A percentile compares a stretch with the other conserved stretches of the same genome.
phyloP scores from a whole-genome alignment of 2,329 filamentous ascomycete genomes.

The Zopfia rhizophila region DNA sequence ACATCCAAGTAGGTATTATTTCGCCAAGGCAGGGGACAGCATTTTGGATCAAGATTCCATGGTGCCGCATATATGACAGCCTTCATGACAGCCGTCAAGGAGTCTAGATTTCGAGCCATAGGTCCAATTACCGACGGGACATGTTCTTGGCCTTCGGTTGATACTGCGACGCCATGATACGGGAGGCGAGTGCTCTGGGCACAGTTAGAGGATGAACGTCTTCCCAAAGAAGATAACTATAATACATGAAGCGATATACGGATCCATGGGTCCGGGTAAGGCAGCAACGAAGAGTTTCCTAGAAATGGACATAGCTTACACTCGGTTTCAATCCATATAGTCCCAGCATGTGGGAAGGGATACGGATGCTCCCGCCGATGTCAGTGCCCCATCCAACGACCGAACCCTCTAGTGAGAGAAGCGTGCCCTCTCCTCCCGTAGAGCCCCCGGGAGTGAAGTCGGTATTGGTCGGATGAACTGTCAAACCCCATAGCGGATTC shows the following conservation, averaged over 20 bases:
- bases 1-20: conserved; percentile 55
- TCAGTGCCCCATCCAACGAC: conserved; percentile 69
- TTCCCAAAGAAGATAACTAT: too few relatives aligned
- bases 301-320: conserved; percentile 27
- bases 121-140: conserved; percentile 72
- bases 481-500: conserved; percentile 70
- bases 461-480: conserved; percentile 67
- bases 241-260: too few relatives aligned
- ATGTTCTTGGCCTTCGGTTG: conserved; percentile 72
- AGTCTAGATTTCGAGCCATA: conserved; percentile 63
- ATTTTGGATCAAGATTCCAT: conserved; percentile 66
- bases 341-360: conserved; percentile 69
- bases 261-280: not conserved
- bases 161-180: conserved; percentile 68
- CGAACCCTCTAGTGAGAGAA: conserved; percentile 65
- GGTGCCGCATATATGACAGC: conserved; percentile 60
- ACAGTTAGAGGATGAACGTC: conserved; percentile 7
- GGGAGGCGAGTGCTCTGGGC: conserved; percentile 66
- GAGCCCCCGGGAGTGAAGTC: conserved; percentile 66
- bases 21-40: conserved; percentile 65
- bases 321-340: conserved; percentile 66
- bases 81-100: conserved; percentile 62
- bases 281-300: conserved; percentile 51
- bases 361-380: conserved; percentile 66
- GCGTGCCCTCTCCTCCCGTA: conserved; percentile 68